Evolutionary conservation across 2,329 filamentous ascomycete genomes (phyloP).

Genomic region (Bipolaris oryzae): DNA sequence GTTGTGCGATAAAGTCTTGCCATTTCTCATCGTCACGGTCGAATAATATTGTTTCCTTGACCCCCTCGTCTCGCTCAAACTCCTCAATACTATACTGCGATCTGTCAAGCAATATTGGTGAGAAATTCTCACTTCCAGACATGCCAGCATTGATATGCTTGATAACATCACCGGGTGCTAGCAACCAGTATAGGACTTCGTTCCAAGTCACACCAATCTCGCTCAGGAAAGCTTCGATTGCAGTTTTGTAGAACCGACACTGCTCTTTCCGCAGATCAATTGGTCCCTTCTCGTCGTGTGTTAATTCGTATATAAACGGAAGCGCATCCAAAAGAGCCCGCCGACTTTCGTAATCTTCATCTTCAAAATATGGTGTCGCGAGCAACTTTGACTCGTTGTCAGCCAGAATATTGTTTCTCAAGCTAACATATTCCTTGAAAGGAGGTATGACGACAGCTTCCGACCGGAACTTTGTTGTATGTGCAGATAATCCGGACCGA

Average conservation of each 20-base stretch:
- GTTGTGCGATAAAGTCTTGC: conserved; percentile 35
- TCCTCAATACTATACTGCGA: conserved; percentile 33
- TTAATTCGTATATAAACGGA: conserved; percentile 36
- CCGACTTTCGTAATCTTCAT: conserved; percentile 28
- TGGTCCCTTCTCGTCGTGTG: conserved; percentile 30
- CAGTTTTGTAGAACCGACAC: conserved; percentile 44
- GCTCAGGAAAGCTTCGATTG: conserved; percentile 43
- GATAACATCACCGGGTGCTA: conserved; percentile 35
- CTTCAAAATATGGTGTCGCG: conserved; percentile 43
- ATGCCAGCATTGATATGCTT: conserved; percentile 17
- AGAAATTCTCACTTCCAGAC: conserved; percentile 8
- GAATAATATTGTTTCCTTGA: conserved; percentile 24
- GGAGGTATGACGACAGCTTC: conserved; percentile 37
- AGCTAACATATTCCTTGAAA: conserved; percentile 52
- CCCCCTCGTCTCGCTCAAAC: conserved; percentile 17
- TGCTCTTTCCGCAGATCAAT: conserved; percentile 44
- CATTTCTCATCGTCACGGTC: conserved; percentile 39
- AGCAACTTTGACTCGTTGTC: conserved; percentile 51
- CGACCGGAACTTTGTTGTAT: conserved; percentile 24
- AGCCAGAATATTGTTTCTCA: conserved; percentile 51
- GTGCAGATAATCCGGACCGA: conserved; percentile 15
- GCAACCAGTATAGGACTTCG: conserved; percentile 49
- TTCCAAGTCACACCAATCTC: conserved; percentile 46
- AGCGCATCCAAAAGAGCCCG: conserved; percentile 35
- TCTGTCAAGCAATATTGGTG: conserved; percentile 22